A percentile compares a stretch with the other conserved stretches of the same genome.
Conservation (phyloP, 768 basidiomycete species). For the Xanthoconium stramineum region DNA sequence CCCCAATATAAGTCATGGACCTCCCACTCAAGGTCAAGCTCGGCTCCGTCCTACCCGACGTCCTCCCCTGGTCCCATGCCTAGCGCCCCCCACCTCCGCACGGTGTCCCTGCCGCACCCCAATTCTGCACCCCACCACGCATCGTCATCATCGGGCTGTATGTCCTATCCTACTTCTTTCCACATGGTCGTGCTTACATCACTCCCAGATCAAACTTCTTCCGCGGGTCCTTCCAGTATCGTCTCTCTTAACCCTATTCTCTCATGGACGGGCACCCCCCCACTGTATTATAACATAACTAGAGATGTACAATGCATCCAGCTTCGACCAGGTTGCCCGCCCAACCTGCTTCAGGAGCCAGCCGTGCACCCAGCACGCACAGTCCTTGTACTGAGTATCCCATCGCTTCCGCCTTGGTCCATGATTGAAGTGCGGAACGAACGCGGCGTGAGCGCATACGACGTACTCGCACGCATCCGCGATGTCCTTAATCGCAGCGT, state of each 20-base stretch:
- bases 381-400: conserved; percentile 17
- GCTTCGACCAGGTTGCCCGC: conserved; percentile 15
- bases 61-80: conserved; percentile 23
- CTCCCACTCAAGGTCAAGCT: conserved; percentile 4
- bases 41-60: conserved; percentile 10
- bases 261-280: conserved; percentile 16
- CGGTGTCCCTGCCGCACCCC: conserved; percentile 32
- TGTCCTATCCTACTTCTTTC: not conserved
- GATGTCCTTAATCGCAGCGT: conserved; percentile 27
- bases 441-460: conserved; percentile 25
- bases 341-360: conserved; percentile 15
- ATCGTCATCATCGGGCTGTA: conserved; percentile 20
- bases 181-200: not conserved
- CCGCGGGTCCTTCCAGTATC: conserved; percentile 13
- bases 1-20: conserved; percentile 26
- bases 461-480: conserved; percentile 28
- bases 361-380: conserved; percentile 23
- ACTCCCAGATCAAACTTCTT: conserved; percentile 12
- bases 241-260: conserved; percentile 26
- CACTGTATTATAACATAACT: conserved; percentile 25
- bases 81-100: conserved; percentile 22
- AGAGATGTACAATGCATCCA: conserved; percentile 24
- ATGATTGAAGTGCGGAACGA: conserved; percentile 30
- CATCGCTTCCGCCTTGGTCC: conserved; percentile 26
- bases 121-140: conserved; percentile 23